Evolutionary conservation across 345 rosid genomes (phyloP).

Genomic region (Moringa oleifera): DNA sequence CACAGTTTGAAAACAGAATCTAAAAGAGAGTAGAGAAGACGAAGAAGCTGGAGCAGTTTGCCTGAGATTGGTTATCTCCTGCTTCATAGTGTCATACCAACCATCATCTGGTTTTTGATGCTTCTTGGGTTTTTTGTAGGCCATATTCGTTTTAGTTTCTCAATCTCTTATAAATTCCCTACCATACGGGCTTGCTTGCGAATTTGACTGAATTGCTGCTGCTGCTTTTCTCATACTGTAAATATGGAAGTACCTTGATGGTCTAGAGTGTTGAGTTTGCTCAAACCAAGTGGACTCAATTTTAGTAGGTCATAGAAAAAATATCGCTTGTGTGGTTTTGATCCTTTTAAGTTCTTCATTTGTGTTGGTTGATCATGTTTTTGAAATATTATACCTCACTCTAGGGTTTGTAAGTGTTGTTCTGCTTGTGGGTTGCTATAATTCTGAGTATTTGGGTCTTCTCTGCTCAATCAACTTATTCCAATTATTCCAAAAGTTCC

Average conservation of each 20-base stretch:
- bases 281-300: slow-evolving; percentile 24
- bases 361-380: slow-evolving; percentile 13
- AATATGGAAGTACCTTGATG: slow-evolving; percentile 43
- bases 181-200: slow-evolving; percentile 30
- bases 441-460: not conserved
- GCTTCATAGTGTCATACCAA: slow-evolving; percentile 16
- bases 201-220: slow-evolving; percentile 24
- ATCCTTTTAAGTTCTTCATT: not conserved
- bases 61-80: slow-evolving; percentile 21
- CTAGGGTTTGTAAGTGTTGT: slow-evolving; percentile 6
- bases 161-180: slow-evolving; percentile 16
- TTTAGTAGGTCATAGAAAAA: slow-evolving; percentile 16
- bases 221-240: slow-evolving; percentile 54
- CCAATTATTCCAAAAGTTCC: not conserved
- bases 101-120: slow-evolving; percentile 20
- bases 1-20: slow-evolving; percentile 24
- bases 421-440: slow-evolving; percentile 3
- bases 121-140: slow-evolving; percentile 27
- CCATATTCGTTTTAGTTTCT: slow-evolving; percentile 23
- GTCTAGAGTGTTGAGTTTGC: slow-evolving; percentile 42
- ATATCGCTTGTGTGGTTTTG: slow-evolving; percentile 23
- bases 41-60: slow-evolving; percentile 9
- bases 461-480: not conserved
- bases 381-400: slow-evolving; percentile 1
- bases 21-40: slow-evolving; percentile 20